A percentile compares a stretch with the other conserved stretches of the same genome.
Evolutionary conservation across 352 stramenopile genomes (phyloP).

Genomic region (Vaucheria bursata): DNA sequence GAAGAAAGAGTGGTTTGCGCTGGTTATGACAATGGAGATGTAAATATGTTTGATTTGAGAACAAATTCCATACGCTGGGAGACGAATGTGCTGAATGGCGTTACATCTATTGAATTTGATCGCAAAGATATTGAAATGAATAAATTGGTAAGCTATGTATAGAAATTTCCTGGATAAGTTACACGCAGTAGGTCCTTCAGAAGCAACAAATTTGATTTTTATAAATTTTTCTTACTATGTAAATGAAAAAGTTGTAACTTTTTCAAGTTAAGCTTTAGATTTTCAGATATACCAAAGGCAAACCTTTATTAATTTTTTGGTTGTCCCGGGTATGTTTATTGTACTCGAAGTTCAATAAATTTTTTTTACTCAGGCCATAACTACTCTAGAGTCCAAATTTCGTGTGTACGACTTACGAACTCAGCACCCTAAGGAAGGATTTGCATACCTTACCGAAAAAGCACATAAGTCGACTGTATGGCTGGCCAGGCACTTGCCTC

Average conservation of each 20-base stretch:
- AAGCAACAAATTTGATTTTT: no score
- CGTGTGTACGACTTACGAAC: constrained; percentile 84
- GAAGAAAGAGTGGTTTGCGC: constrained; percentile 78
- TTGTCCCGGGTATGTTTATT: no score
- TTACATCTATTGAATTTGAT: constrained; percentile 89
- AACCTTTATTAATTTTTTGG: no score
- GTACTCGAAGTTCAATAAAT: no score
- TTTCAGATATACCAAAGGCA: no score
- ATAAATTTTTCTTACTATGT: no score
- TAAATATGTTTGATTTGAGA: constrained; percentile 91
- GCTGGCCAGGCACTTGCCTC: constrained; percentile 80
- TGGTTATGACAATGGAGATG: constrained; percentile 91
- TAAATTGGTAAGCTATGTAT: constrained; percentile 73
- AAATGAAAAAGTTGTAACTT: no score
- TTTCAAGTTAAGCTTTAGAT: no score
- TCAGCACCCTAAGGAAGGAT: constrained; percentile 70
- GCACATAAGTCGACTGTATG: constrained; percentile 90
- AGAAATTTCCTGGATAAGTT: no score
- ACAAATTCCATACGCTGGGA: constrained; percentile 82
- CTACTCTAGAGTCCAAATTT: constrained; percentile 91
- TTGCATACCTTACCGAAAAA: constrained; percentile 76
- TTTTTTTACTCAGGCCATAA: constrained; percentile 72
- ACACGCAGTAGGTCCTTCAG: no score
- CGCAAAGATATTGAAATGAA: constrained; percentile 95
- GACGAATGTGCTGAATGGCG: constrained; percentile 88